A percentile compares a stretch with the other conserved stretches of the same genome.
These are phyloP conservation scores for Cenococcum geophilum DNA, from an alignment of 495 filamentous ascomycete species.

Conservation along the genomic window DNA sequence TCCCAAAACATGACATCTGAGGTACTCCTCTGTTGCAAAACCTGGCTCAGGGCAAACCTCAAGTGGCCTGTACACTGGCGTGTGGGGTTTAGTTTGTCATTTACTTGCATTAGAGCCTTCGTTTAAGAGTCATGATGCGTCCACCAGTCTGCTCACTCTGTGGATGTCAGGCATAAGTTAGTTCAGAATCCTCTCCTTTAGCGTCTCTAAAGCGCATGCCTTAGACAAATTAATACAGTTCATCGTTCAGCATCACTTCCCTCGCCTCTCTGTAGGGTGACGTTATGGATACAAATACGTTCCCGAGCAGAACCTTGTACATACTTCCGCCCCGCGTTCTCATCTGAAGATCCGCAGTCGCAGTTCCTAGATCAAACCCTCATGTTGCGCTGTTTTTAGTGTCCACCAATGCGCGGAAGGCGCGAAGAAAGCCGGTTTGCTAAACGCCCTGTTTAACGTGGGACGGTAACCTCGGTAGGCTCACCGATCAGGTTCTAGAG, in stretches of 20 bases:
- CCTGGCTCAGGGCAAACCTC: too few relatives aligned
- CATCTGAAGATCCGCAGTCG: background rate
- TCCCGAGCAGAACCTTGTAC: background rate
- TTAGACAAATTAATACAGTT: too few relatives aligned
- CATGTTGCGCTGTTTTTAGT: background rate
- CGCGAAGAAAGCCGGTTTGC: slow-evolving; percentile 7
- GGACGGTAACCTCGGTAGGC: background rate
- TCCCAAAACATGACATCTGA: background rate
- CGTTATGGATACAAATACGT: background rate
- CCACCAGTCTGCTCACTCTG: too few relatives aligned
- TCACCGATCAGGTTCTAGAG: slow-evolving; percentile 3
- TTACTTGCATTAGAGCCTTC: too few relatives aligned
- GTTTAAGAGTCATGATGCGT: too few relatives aligned
- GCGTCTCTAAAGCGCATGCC: too few relatives aligned
- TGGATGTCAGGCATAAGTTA: too few relatives aligned
- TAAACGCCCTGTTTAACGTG: background rate
- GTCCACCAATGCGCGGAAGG: background rate
- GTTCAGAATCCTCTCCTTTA: too few relatives aligned
- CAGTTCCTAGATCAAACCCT: background rate
- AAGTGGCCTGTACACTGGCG: too few relatives aligned
- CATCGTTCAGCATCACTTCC: background rate
- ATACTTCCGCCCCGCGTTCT: background rate
- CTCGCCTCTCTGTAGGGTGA: background rate
- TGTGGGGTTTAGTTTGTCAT: too few relatives aligned
- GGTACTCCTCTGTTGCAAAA: background rate